phyloP scores from a whole-genome alignment of 2,329 filamentous ascomycete genomes.

The Curvularia verruculosa region DNA sequence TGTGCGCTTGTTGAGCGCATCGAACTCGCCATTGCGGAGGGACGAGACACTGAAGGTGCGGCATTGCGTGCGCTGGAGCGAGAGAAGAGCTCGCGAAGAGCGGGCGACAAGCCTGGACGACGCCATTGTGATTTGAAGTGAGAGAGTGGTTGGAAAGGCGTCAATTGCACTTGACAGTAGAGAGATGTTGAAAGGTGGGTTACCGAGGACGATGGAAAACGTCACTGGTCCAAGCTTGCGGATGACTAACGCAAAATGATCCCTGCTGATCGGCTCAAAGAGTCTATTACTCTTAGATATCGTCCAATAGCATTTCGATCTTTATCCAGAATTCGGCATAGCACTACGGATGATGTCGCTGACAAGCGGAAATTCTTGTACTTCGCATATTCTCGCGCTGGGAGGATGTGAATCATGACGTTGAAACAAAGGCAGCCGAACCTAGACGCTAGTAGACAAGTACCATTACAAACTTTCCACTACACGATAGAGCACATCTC shows the following conservation, averaged over 20 bases:
- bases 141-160: conserved; percentile 12
- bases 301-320: conserved; percentile 5
- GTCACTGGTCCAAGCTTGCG: conserved; percentile 28
- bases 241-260: conserved; percentile 22
- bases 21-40: conserved; percentile 46
- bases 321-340: neutral
- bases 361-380: neutral
- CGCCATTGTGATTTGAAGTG: conserved; percentile 50
- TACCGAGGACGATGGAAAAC: conserved; percentile 32
- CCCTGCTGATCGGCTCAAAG: conserved; percentile 22
- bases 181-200: conserved; percentile 15
- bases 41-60: conserved; percentile 49
- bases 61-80: conserved; percentile 41
- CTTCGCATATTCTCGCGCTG: neutral
- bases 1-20: conserved; percentile 56
- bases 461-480: too few relatives aligned
- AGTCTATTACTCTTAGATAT: conserved; percentile 28
- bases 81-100: conserved; percentile 51
- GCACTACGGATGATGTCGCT: neutral
- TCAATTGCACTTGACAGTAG: conserved; percentile 22
- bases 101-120: conserved; percentile 54
- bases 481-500: neutral
- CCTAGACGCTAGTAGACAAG: neutral
- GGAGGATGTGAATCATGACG: neutral
- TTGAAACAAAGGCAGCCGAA: neutral